Base-by-base conservation (phyloP, 2,329 filamentous ascomycete genomes). In the Ophiobolus disseminans region DNA sequence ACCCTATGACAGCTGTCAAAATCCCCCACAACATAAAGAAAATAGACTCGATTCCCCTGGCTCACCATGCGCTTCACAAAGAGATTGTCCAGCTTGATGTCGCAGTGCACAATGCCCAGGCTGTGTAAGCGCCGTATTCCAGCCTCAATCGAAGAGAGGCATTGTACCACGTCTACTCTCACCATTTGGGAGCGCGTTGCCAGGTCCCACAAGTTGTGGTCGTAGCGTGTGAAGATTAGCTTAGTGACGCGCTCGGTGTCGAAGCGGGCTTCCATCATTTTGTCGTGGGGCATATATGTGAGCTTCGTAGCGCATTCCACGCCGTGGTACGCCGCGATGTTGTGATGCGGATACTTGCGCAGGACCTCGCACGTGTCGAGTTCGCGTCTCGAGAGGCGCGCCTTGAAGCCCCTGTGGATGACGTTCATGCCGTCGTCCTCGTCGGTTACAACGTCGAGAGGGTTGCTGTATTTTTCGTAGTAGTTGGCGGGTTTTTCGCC, bases 71-170 rank as follows among this genome's bases (percentile, higher is more conserved):
- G n/a, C n/a, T n/a, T n/a, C n/a, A 38, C 37, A 11, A 48, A 35
- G 22, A 43, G 39, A 22, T 43, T 49, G 20, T 43, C 39, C 9
- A 32, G 46, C 34, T 49, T 48, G 26, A 39, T 31, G 17, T 48
- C 44, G 25, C 40, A 39, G 32, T 45, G 46, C 21, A 39, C 37
- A 11, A 50, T n/a, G 17, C 26, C 42, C 3, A 42, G 13, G 13
- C 11, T 21, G 23, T 46, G 48, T 17, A 51, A n/a, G 17, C 39
- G 34, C n/a, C 23, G 4, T 8, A 45, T 45, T 9, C 42, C 42
- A 3, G 13, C 13, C 8, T 13, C 26, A 8, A 48, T 17, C 5
- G 38, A 39, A n/a, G 22, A 9, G 1, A 48, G 21, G 10, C 45
- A 53, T 10, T 30, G 9, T 11, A 17, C 21, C 11, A 45, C 20